Percentiles rank a stretch among this genome's conserved stretches.
Conservation (phyloP, 169 alveolate genomes). For the Plasmodium relictum region DNA sequence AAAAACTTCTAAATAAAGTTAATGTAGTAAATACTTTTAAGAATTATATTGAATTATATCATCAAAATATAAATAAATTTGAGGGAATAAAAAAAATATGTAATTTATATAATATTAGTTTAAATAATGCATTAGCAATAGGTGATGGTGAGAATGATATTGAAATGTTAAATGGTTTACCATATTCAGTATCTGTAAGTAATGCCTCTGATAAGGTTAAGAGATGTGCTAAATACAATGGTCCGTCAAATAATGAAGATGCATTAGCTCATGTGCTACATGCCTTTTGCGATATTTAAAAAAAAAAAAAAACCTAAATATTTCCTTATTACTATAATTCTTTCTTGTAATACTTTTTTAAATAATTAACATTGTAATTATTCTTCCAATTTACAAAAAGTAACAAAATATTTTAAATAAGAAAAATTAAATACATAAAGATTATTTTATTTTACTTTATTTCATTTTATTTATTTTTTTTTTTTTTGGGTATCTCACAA, state of each 20-base stretch:
- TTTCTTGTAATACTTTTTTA: too few relatives aligned
- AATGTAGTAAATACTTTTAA: conserved; percentile 81
- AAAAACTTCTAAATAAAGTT: conserved; percentile 76
- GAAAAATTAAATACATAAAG: too few relatives aligned
- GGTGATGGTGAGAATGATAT: conserved; percentile 90
- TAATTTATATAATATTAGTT: conserved; percentile 72
- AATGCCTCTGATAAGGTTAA: conserved; percentile 84
- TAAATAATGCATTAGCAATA: conserved; percentile 81
- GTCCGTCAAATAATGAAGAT: conserved; percentile 79
- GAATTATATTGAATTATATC: conserved; percentile 80
- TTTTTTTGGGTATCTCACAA: too few relatives aligned
- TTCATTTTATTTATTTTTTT: too few relatives aligned
- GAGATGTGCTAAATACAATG: conserved; percentile 78
- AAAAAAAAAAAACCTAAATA: too few relatives aligned
- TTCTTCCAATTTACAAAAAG: too few relatives aligned
- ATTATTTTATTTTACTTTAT: too few relatives aligned
- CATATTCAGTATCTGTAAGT: conserved; percentile 81
- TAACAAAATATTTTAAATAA: too few relatives aligned
- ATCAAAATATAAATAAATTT: conserved; percentile 81
- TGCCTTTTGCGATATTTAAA: conserved; percentile 70
- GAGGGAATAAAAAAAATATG: conserved; percentile 84
- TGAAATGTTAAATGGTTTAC: conserved; percentile 80
- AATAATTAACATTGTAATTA: too few relatives aligned
- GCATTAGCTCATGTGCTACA: conserved; percentile 75
- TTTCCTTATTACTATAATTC: too few relatives aligned